Evolutionary conservation across 2,329 filamentous ascomycete genomes (phyloP).

Genomic region (Colletotrichum sp.): DNA sequence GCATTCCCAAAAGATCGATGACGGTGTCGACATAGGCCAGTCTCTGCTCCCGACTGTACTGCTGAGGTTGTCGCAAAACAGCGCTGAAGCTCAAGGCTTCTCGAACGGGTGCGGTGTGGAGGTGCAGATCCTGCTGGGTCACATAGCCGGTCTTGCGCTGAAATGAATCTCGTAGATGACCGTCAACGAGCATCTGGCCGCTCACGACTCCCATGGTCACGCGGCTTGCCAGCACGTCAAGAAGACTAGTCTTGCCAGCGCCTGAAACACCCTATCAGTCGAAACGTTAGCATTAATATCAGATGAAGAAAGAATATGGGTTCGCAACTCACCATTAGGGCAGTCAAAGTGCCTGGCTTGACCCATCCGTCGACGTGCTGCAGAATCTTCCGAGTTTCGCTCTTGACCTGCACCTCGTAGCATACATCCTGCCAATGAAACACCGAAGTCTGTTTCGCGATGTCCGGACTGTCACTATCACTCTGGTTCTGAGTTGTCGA

Average conservation of each 20-base stretch:
- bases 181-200: constrained; percentile 71
- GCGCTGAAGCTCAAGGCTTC: constrained; percentile 72
- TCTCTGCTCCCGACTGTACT: constrained; percentile 43
- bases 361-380: constrained; percentile 73
- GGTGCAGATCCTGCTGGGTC: constrained; percentile 61
- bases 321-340: constrained; percentile 66
- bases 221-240: constrained; percentile 65
- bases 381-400: constrained; percentile 65
- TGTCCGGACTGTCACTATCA: constrained; percentile 20
- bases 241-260: constrained; percentile 55
- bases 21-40: constrained; percentile 31
- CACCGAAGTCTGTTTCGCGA: constrained; percentile 57
- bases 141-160: constrained; percentile 73
- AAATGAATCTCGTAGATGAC: constrained; percentile 66
- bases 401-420: constrained; percentile 70
- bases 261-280: constrained; percentile 10
- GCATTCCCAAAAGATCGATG: constrained; percentile 38
- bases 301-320: constrained; percentile 53
- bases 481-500: neutral
- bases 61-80: constrained; percentile 67
- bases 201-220: constrained; percentile 71
- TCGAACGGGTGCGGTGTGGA: constrained; percentile 47
- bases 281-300: neutral
- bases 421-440: constrained; percentile 72
- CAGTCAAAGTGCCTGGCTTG: constrained; percentile 70